Conservation (phyloP, 495 filamentous ascomycete species). For the Haplographium delicatum region DNA sequence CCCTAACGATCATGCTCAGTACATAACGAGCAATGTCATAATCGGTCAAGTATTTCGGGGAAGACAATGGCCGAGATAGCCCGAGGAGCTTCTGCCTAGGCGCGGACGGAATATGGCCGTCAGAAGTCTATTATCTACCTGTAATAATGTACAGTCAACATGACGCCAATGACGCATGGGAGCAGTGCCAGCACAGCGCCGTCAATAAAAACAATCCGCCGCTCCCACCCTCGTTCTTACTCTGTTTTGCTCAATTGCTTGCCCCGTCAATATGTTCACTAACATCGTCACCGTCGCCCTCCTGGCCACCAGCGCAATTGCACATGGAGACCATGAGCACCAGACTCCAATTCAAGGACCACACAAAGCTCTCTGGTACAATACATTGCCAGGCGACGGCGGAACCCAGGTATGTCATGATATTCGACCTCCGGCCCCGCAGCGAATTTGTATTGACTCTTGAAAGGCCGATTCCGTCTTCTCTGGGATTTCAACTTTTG, state of each 20-base stretch:
- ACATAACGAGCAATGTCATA: conserved; percentile 1
- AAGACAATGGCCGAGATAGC: conserved; percentile 12
- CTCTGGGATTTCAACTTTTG: conserved; percentile 68
- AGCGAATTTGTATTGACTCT: conserved; percentile 7
- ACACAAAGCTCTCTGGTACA: conserved; percentile 49
- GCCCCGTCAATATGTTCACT: conserved; percentile 19
- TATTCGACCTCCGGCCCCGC: too few relatives aligned
- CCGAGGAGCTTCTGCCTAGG: neutral
- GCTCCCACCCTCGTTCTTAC: neutral
- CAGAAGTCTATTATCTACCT: conserved; percentile 3
- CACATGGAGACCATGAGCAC: conserved; percentile 30
- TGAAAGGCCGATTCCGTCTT: conserved; percentile 42
- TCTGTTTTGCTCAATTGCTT: conserved; percentile 8
- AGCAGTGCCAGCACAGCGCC: conserved; percentile 20
- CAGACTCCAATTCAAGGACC: conserved; percentile 40
- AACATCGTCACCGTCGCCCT: conserved; percentile 16
- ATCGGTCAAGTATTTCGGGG: conserved; percentile 6
- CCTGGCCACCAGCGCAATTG: conserved; percentile 22
- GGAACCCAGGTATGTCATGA: conserved; percentile 44
- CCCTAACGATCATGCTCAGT: too few relatives aligned
- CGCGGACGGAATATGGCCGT: conserved; percentile 11
- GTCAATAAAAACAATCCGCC: conserved; percentile 13
- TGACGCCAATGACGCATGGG: conserved; percentile 13
- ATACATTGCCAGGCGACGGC: conserved; percentile 49
- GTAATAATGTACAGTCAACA: conserved; percentile 24